Conservation (phyloP, 495 filamentous ascomycete genomes). For the Aspergillus egyptiacus region DNA sequence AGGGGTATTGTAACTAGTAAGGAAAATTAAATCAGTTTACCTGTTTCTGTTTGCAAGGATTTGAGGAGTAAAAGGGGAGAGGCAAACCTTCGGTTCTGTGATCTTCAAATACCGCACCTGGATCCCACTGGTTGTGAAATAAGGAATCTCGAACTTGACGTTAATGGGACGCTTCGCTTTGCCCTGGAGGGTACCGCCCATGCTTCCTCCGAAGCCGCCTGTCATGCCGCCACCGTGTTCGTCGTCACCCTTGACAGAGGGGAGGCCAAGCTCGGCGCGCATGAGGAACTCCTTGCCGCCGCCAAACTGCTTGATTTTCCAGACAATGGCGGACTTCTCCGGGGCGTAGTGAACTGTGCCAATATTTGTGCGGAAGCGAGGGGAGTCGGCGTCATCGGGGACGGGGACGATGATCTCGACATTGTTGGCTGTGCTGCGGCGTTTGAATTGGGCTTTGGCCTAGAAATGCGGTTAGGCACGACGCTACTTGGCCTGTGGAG, state of each 20-base stretch:
- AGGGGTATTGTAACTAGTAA: conserved; percentile 96
- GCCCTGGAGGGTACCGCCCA: conserved; percentile 64
- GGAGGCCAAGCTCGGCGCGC: conserved; percentile 94
- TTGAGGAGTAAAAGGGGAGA: background rate
- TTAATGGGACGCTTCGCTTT: conserved; percentile 95
- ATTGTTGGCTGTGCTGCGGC: conserved; percentile 95
- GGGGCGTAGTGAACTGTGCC: conserved; percentile 98
- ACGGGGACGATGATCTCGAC: conserved; percentile 97
- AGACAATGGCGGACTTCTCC: conserved; percentile 94
- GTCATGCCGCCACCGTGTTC: conserved; percentile 96
- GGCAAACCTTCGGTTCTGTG: conserved; percentile 90
- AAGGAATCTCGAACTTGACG: conserved; percentile 99
- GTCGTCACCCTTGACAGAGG: conserved; percentile 93
- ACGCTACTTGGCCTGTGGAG: background rate
- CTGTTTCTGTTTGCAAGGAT: background rate
- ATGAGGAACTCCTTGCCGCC: conserved; percentile 98
- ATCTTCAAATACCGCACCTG: conserved; percentile 99
- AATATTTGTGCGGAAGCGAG: conserved; percentile 95
- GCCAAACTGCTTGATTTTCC: conserved; percentile 99
- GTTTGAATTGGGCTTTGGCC: conserved; percentile 97
- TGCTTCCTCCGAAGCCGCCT: conserved; percentile 91
- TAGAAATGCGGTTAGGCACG: conserved; percentile 17
- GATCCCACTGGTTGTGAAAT: conserved; percentile 98
- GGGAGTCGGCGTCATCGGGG: conserved; percentile 93
- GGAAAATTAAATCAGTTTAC: no score